phyloP scores from a whole-genome alignment of 371 early-diverging fungal genomes.

The Nematocida ausubeli region DNA sequence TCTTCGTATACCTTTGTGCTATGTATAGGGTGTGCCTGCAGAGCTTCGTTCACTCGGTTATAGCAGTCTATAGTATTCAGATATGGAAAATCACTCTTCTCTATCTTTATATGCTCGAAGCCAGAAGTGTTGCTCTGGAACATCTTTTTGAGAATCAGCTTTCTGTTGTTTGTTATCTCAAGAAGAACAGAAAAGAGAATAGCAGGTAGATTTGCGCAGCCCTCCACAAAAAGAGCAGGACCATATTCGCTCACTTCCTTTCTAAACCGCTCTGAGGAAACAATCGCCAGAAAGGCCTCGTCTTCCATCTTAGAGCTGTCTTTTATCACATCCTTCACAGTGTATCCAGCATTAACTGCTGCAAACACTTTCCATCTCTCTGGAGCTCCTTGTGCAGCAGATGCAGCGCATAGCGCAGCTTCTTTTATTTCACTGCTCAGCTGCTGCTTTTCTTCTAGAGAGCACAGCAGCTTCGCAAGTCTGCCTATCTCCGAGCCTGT shows the following conservation, averaged over 20 bases:
- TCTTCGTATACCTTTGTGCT: constrained; percentile 6
- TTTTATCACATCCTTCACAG: constrained; percentile 5
- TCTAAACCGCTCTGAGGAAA: neutral
- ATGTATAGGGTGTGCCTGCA: neutral
- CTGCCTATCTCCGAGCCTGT: neutral
- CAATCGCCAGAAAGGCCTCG: neutral
- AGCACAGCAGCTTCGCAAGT: neutral
- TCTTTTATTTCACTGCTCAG: neutral
- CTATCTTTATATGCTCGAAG: constrained; percentile 5
- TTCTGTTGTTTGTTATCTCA: constrained; percentile 1
- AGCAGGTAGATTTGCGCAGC: neutral
- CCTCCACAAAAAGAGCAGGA: neutral
- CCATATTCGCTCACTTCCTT: neutral
- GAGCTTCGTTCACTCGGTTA: constrained; percentile 12
- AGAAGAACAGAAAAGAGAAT: neutral
- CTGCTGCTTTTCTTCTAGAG: constrained; percentile 1
- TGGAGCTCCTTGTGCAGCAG: neutral
- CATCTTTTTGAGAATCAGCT: constrained; percentile 7
- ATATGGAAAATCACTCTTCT: constrained; percentile 19
- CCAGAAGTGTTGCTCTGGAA: neutral
- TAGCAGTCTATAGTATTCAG: constrained; percentile 28
- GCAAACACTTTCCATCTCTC: constrained; percentile 29
- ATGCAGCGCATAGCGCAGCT: neutral
- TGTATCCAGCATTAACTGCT: neutral
- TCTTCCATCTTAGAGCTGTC: constrained; percentile 1